phyloP scores from a whole-genome alignment of 306 rosid genomes.

The Albizia julibrissin region DNA sequence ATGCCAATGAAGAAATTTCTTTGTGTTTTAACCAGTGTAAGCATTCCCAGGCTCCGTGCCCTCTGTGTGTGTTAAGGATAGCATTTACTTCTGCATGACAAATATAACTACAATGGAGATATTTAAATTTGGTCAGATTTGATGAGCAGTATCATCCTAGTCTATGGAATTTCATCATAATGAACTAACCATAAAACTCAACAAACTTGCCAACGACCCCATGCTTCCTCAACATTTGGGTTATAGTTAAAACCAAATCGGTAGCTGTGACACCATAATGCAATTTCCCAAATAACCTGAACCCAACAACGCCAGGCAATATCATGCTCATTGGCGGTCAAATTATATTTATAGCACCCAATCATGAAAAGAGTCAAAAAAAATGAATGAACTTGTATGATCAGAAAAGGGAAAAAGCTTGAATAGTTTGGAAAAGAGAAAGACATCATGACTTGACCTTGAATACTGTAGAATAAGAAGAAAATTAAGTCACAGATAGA shows the following conservation, averaged over 20 bases:
- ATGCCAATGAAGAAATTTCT: too few relatives aligned
- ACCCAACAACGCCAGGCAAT: conserved; percentile 94
- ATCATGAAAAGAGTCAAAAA: neutral
- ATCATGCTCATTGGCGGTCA: conserved; percentile 96
- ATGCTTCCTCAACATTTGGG: conserved; percentile 91
- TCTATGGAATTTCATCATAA: neutral
- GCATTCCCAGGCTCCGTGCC: too few relatives aligned
- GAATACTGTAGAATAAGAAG: neutral
- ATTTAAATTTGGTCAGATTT: too few relatives aligned
- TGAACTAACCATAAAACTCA: conserved; percentile 78
- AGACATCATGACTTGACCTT: neutral
- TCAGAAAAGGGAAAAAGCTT: neutral
- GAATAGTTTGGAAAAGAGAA: neutral
- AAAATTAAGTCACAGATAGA: neutral
- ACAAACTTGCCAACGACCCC: conserved; percentile 97
- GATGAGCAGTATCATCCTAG: too few relatives aligned
- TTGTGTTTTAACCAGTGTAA: too few relatives aligned
- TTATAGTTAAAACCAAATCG: conserved; percentile 89
- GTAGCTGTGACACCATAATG: conserved; percentile 86
- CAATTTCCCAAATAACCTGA: conserved; percentile 83
- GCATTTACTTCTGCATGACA: too few relatives aligned
- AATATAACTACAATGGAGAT: too few relatives aligned
- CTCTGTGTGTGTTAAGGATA: too few relatives aligned
- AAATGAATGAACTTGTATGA: neutral
- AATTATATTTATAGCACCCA: neutral